phyloP scores from a whole-genome alignment of 176 grass and related monocot genomes.

The Saccharum officinarum region DNA sequence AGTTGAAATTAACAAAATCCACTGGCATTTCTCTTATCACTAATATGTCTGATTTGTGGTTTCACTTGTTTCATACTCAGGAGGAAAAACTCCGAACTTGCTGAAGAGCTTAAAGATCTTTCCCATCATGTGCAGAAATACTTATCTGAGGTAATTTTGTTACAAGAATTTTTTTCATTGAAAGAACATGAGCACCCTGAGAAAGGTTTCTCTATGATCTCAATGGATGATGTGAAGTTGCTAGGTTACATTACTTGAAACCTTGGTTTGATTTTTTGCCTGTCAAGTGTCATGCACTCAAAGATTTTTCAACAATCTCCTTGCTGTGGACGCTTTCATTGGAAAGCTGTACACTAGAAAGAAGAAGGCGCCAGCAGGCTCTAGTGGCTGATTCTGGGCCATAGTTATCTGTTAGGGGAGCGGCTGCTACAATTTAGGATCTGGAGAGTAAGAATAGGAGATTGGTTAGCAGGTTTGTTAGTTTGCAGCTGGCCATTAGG shows the following conservation, averaged over 20 bases:
- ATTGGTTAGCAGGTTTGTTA: not conserved
- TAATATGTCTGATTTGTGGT: conserved; percentile 13
- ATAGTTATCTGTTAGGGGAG: too few relatives aligned
- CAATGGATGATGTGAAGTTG: not conserved
- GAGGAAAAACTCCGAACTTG: conserved; percentile 39
- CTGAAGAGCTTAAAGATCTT: conserved; percentile 47
- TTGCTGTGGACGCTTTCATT: too few relatives aligned
- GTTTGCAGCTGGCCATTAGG: not conserved
- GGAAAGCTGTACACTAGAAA: too few relatives aligned
- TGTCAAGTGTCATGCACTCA: conserved; percentile 5
- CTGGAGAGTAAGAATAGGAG: not conserved
- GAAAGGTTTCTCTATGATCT: not conserved
- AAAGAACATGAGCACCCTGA: not conserved
- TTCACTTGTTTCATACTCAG: conserved; percentile 31
- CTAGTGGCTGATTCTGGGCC: too few relatives aligned
- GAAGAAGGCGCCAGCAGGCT: too few relatives aligned
- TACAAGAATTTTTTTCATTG: not conserved
- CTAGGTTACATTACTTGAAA: conserved; percentile 8
- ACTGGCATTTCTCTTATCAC: not conserved
- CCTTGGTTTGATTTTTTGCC: conserved; percentile 14
- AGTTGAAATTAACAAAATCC: not conserved
- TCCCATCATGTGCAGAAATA: conserved; percentile 37
- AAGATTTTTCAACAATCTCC: not conserved
- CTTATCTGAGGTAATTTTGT: conserved; percentile 39
- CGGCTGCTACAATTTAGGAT: not conserved